Conservation (phyloP, 2,329 filamentous ascomycete species). For the Ilyonectria destructans region DNA sequence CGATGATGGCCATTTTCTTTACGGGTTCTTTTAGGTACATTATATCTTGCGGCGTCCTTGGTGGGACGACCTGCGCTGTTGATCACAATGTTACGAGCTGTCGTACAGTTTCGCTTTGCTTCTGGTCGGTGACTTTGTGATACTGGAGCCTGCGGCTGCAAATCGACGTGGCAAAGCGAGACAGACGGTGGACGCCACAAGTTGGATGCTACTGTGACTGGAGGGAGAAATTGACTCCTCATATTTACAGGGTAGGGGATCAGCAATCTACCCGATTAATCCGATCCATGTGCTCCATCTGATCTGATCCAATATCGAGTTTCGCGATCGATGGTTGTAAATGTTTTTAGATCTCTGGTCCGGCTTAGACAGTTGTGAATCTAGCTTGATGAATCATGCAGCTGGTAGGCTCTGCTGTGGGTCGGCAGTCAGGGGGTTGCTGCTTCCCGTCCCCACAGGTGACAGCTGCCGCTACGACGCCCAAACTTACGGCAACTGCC, state of each 20-base stretch:
- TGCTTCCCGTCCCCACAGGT: neutral
- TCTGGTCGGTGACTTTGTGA: neutral
- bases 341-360: neutral
- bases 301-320: neutral
- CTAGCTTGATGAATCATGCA: neutral
- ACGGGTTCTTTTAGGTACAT: conserved; percentile 24
- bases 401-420: neutral
- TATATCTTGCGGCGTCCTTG: conserved; percentile 22
- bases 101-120: neutral
- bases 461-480: neutral
- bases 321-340: neutral
- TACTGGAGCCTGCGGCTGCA: neutral
- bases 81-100: conserved; percentile 15
- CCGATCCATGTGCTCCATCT: neutral
- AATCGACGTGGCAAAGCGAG: neutral
- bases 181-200: neutral
- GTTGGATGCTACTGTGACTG: neutral
- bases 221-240: neutral
- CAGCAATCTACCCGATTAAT: neutral
- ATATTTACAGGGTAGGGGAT: neutral
- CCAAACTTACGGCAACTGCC: conserved; percentile 1
- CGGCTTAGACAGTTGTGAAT: neutral
- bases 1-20: conserved; percentile 19
- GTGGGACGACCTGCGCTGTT: conserved; percentile 22
- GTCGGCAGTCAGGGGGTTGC: conserved; percentile 1